Percentiles rank a stretch among this genome's conserved stretches.
Conservation (phyloP, 495 filamentous ascomycete genomes). For the Pseudoneurospora amorphoporcata region DNA sequence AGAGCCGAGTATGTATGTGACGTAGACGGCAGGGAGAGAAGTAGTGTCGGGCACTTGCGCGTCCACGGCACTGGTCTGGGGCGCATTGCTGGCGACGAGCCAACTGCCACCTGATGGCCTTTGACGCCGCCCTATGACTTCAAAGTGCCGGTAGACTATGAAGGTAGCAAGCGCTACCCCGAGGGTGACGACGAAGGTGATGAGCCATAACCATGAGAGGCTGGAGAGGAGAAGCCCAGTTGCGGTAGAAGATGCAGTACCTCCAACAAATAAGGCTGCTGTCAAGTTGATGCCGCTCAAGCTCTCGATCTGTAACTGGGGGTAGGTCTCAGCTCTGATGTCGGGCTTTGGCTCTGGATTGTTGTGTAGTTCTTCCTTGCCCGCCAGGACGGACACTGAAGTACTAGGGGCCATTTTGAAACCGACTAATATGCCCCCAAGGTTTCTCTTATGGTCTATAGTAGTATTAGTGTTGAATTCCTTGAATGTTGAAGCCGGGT, state of each 20-base stretch:
- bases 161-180: not conserved
- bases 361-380: not conserved
- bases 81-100: not conserved
- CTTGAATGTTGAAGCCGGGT: not conserved
- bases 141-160: not conserved
- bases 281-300: slow-evolving; percentile 6
- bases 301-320: not conserved
- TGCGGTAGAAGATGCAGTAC: not conserved
- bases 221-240: slow-evolving; percentile 5
- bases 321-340: not conserved
- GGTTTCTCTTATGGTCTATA: not conserved
- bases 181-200: slow-evolving; percentile 1
- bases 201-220: slow-evolving; percentile 12
- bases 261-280: slow-evolving; percentile 6
- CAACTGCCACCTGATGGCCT: not conserved
- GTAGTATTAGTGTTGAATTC: not conserved
- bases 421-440: not conserved
- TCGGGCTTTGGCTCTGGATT: not conserved
- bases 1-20: slow-evolving; percentile 78
- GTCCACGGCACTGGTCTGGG: not conserved
- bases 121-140: not conserved
- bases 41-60: slow-evolving; percentile 9
- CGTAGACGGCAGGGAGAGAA: slow-evolving; percentile 43
- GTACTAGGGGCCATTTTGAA: not conserved
- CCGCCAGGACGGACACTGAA: not conserved